Evolutionary conservation across 192 early-diverging fungal genomes (phyloP), one percentile per base, ranked within the genome.

Genomic region (Lunasporangiospora selenospora): DNA sequence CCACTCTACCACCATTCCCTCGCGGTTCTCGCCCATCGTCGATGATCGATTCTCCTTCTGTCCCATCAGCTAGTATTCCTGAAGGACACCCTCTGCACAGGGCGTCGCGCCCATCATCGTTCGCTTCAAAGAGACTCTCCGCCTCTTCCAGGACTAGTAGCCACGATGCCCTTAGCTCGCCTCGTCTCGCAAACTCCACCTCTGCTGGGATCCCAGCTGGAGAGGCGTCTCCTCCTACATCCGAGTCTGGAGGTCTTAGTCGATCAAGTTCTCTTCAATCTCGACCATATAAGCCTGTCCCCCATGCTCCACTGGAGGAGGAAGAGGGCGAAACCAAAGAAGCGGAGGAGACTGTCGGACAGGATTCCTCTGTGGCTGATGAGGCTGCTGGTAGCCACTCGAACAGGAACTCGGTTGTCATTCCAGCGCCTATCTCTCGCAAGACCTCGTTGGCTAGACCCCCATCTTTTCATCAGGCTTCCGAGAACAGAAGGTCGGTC

Each of bases 381-480:
- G 31, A 47, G 10, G 21, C 23, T 2, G 12, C 58, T 1, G 29
- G 27, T 8, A 43, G 18, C 40, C 44, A 52, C 8, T 62, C 67
- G 19, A 73, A 63, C 23, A 59, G 61, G 4, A 63, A 27, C 34
- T 73, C 69, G 3, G 62, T 63, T 27, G 63, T 73, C 18, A 32
- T 73, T n/a, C 69, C 69, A 0, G 53, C 69, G 4, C 69, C 69
- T 8, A 61, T 73, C 9, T 41, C 61, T 6, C 60, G 69, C 18
- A 70, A 41, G 54, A 59, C 70, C 23, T 54, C 77, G 3, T 59
- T 79, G 47, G 65, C 77, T 6, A 58, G 65, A 58, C 77, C 63
- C 38, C 77, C 77, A 10, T 62, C 77, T 2, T 52, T 78, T 36
- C 69, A 71, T 30, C 52, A 65, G n/a, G 37, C 49, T 2, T 23